A percentile compares a stretch with the other conserved stretches of the same genome.
Evolutionary conservation across 441 rosid species (phyloP).

Genomic region (Pelargonium citronellum): DNA sequence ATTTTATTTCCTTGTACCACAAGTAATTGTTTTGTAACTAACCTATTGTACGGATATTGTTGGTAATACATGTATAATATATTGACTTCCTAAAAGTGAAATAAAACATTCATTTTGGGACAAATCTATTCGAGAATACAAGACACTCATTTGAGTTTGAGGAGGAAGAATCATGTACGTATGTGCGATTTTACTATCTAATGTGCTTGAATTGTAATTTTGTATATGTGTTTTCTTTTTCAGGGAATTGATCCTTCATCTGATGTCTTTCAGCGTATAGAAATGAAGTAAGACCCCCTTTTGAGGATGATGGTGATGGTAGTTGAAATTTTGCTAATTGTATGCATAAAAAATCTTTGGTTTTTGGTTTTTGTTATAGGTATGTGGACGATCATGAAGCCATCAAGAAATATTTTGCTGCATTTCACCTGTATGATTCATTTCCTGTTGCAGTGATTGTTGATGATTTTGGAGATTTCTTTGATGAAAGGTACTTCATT

Average conservation of each 20-base stretch:
- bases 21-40: no score
- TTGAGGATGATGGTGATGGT: not conserved
- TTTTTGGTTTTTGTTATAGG: constrained; percentile 28
- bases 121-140: no score
- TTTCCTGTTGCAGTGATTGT: constrained; percentile 48
- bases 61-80: no score
- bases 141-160: no score
- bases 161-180: not conserved
- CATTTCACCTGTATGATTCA: constrained; percentile 61
- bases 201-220: not conserved
- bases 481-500: constrained; percentile 43
- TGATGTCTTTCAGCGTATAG: constrained; percentile 49
- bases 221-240: constrained; percentile 1
- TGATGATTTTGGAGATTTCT: constrained; percentile 77
- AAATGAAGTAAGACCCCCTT: constrained; percentile 55
- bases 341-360: not conserved
- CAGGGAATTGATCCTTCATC: constrained; percentile 66
- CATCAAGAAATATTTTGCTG: constrained; percentile 71
- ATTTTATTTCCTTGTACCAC: no score
- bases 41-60: no score
- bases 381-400: constrained; percentile 77
- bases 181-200: not conserved
- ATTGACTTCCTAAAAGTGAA: no score
- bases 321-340: not conserved
- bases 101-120: no score